A percentile compares a stretch with the other conserved stretches of the same genome.
phyloP scores from a whole-genome alignment of 164 flowering plant species.

The Nymphaea colorata region DNA sequence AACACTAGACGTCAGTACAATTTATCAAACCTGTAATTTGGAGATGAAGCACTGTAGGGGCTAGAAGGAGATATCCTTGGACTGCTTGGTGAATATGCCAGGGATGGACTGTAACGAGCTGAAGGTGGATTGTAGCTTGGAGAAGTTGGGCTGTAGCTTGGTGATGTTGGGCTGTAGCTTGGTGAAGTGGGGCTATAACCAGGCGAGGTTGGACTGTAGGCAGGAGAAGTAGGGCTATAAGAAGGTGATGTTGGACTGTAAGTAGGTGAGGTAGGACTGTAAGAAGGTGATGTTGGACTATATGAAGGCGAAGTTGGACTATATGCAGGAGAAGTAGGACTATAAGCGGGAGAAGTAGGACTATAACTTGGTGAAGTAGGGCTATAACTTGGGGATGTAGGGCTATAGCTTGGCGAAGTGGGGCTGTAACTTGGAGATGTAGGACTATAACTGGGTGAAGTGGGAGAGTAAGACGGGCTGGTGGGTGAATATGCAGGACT shows the following conservation, averaged over 20 bases:
- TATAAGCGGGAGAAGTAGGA: constrained; percentile 78
- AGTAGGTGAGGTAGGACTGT: constrained; percentile 81
- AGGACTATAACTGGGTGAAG: constrained; percentile 67
- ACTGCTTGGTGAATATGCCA: constrained; percentile 87
- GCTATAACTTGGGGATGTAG: constrained; percentile 78
- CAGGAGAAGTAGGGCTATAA: constrained; percentile 79
- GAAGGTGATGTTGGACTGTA: constrained; percentile 84
- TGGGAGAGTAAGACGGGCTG: constrained; percentile 74
- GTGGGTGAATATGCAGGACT: constrained; percentile 89
- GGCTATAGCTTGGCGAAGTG: constrained; percentile 75
- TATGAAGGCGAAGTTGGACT: constrained; percentile 95
- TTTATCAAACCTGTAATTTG: constrained; percentile 65
- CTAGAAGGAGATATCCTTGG: constrained; percentile 77
- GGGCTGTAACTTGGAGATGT: constrained; percentile 81
- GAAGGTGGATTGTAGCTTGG: constrained; percentile 58
- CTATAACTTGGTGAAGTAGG: constrained; percentile 85
- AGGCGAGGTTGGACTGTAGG: constrained; percentile 75
- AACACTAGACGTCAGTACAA: background rate
- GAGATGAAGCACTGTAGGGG: constrained; percentile 86
- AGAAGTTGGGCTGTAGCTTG: constrained; percentile 65
- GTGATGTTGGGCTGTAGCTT: constrained; percentile 70
- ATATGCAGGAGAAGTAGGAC: constrained; percentile 84
- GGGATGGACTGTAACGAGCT: constrained; percentile 70
- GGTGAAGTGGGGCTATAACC: constrained; percentile 72
- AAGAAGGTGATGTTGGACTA: constrained; percentile 89